Percentiles rank a stretch among this genome's conserved stretches.
Evolutionary conservation across 495 filamentous ascomycete species (phyloP).

Genomic region (Clavariopsis aquatica): DNA sequence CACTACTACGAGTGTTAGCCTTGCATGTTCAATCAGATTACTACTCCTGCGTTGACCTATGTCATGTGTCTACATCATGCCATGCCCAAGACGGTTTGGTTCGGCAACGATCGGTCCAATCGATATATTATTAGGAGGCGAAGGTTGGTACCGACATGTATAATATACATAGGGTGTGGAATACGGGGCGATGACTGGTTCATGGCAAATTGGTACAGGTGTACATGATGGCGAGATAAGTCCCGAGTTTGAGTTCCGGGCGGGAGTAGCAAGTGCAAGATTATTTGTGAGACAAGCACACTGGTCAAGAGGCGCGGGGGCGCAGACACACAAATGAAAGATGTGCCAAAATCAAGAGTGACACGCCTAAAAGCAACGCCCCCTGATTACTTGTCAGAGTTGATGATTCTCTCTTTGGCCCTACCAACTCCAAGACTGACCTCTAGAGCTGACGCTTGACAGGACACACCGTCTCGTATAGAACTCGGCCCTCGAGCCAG

Average conservation of each 20-base stretch:
- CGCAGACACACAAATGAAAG: neutral
- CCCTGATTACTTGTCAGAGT: neutral
- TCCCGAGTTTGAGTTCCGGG: no score
- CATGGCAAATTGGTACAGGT: neutral
- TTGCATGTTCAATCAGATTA: neutral
- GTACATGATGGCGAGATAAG: neutral
- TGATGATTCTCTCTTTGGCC: neutral
- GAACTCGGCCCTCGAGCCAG: neutral
- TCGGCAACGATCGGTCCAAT: conserved; percentile 20
- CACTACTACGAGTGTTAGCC: neutral
- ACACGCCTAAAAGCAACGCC: neutral
- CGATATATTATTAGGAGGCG: conserved; percentile 7
- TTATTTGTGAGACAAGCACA: neutral
- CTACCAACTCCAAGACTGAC: neutral
- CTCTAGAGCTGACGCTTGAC: neutral
- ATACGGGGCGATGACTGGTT: conserved; percentile 6
- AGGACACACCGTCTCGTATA: neutral
- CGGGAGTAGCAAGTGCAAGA: no score
- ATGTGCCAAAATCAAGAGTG: neutral
- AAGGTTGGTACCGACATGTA: conserved; percentile 20
- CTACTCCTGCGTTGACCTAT: neutral
- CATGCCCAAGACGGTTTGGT: neutral
- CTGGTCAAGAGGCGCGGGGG: neutral
- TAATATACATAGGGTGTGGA: conserved; percentile 4
- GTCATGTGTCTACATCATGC: neutral